These are phyloP conservation scores for Plasmodium malariae DNA, from an alignment of 169 alveolate species.

Conservation along the genomic window DNA sequence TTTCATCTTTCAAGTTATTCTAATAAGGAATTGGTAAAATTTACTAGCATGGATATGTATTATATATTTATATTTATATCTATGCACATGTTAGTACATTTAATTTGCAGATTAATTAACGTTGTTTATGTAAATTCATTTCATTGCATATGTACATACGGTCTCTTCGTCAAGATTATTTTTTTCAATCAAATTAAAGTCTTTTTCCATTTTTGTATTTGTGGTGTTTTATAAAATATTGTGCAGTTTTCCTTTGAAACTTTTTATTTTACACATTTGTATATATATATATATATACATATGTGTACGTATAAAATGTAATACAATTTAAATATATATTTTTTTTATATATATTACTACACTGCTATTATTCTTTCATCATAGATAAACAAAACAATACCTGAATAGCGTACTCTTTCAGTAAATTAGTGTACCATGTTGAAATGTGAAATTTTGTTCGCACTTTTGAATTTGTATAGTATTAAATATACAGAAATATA, in stretches of 20 bases:
- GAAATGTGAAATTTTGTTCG: no score
- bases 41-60: background rate
- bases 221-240: background rate
- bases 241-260: background rate
- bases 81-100: constrained; percentile 3
- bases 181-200: constrained; percentile 65
- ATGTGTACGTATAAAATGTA: background rate
- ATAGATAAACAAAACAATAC: no score
- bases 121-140: background rate
- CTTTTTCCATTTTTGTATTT: constrained; percentile 52
- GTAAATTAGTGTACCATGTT: no score
- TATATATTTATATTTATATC: constrained; percentile 7
- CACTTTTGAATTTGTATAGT: no score
- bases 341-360: no score
- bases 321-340: background rate
- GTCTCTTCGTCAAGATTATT: constrained; percentile 55
- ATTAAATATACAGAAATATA: no score
- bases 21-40: constrained; percentile 18
- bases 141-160: constrained; percentile 39
- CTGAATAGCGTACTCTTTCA: no score
- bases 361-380: no score
- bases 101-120: background rate
- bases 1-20: constrained; percentile 66
- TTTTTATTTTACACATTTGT: background rate
- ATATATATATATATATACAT: background rate